phyloP scores from a whole-genome alignment of 257 asterid species.

The Asclepias syriaca region DNA sequence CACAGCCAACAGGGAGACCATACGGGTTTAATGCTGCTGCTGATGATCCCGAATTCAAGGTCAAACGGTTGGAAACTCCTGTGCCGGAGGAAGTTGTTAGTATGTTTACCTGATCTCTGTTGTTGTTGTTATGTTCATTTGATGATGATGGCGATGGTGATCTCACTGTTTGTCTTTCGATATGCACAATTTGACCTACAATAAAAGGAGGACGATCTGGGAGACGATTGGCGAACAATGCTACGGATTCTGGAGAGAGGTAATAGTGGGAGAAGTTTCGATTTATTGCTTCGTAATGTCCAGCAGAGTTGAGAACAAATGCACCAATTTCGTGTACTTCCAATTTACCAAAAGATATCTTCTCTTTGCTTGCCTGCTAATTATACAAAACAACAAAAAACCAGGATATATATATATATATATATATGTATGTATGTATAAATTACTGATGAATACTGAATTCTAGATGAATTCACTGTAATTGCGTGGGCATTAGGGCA shows the following conservation, averaged over 20 bases:
- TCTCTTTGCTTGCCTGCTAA: slow-evolving; percentile 84
- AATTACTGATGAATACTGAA: no score
- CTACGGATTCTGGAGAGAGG: slow-evolving; percentile 89
- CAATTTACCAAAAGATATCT: slow-evolving; percentile 68
- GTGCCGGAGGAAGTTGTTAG: slow-evolving; percentile 34
- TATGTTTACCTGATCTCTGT: slow-evolving; percentile 33
- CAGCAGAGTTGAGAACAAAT: slow-evolving; percentile 70
- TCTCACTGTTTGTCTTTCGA: slow-evolving; percentile 61
- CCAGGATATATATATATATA: neutral
- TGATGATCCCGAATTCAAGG: slow-evolving; percentile 31
- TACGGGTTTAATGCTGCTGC: slow-evolving; percentile 27
- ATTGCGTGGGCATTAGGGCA: no score
- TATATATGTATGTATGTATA: no score
- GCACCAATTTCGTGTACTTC: slow-evolving; percentile 93
- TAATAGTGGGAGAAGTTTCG: slow-evolving; percentile 70
- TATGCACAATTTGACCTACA: slow-evolving; percentile 90
- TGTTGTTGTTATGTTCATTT: no score
- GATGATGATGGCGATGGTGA: slow-evolving; percentile 28
- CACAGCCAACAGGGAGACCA: slow-evolving; percentile 77
- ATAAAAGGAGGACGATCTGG: slow-evolving; percentile 63
- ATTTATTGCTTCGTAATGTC: slow-evolving; percentile 77
- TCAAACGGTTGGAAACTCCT: slow-evolving; percentile 32
- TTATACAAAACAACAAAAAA: neutral
- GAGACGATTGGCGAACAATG: slow-evolving; percentile 72
- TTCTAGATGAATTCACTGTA: no score